Base-by-base conservation (phyloP, 1,284 basidiomycete species). In the Lignosus rhinocerotis region DNA sequence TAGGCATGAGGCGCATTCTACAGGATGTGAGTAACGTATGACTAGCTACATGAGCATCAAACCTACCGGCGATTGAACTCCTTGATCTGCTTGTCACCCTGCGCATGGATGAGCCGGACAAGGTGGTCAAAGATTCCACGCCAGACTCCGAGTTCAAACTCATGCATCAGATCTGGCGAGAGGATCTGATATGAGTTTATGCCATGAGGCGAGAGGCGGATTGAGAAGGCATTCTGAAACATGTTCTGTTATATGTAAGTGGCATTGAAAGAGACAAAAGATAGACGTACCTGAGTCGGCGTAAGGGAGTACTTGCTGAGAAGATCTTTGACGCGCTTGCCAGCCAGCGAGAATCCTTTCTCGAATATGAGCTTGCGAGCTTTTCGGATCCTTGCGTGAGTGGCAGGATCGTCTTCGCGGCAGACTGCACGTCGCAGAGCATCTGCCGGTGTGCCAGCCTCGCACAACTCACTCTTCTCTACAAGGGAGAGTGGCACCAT, bases 71-170 rank as follows among this genome's bases (percentile, higher is more conserved):
- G 19, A 48, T 70, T 61, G 17, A 69, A 58, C 14, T 46, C 45
- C 45, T 31, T 46, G 2, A 46, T 53, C 0, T 66, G 66, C 31
- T 77, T 72, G 1, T 72, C 66, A 55, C 54, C 61, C 58, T 64
- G 42, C 10, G 38, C 48, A 11, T 47, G 59, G 33, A 66, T 44
- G 11, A 63, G 41, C 2, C 52, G 53, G 2, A 59, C 19, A 8
- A 59, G 31, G 21, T 59, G 53, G 1, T 36, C 51, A 10, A 58
- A 50, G 1, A 42, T 32, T n/a, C 32, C 43, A 32, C 46, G 55
- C 74, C 76, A 78, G 0, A 73, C 66, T 1, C 75, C 75, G 0
- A 76, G 58, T 50, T 77, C 73, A 38, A 73, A 65, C 54, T 78
- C 73, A 54, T 78, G 76, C 59, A 78, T 36, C 6, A 75, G 17